Base-by-base conservation (phyloP, 1,284 basidiomycete genomes). In the Tilletia caries region DNA sequence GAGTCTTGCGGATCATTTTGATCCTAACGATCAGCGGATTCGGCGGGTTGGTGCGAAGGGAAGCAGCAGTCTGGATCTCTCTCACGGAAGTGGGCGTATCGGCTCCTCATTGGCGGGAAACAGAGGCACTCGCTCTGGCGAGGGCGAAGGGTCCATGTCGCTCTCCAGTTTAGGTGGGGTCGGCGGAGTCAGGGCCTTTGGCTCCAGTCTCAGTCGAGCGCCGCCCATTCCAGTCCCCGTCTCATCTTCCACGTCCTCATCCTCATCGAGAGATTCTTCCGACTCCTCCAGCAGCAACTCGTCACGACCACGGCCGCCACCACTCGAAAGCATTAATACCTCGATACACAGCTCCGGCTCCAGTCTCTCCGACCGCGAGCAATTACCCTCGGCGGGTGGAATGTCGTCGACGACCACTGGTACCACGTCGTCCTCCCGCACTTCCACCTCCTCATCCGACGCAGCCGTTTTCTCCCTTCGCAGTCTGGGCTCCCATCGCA, bases 391-490 rank as follows among this genome's bases (percentile, higher is more conserved):
- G 48, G 48, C 48, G 18, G 48, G 48, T 8, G 48, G 48, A 20
- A 6, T 50, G 3, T 50, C 48, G 6, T n/a, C 48, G 6, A 25
- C 48, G 13, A 50, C 48, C 20, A 50, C 48, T 20, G 12, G 48
- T 18, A 50, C 48, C 20, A 50, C 48, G 12, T 65, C 73, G 5
- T 75, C 74, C 2, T 75, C 74, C 3, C 70, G 75, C 25, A 70
- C 73, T 33, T 75, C 74, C 29, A 75, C 74, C 12, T 72, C 68
- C 4, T 69, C 75, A 12, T 76, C 73, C 13, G 74, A 73, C 3
- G 75, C 75, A 1, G 77, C 77, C 44, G 74, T 75, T 2, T 77
- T 77, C 66, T 75, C 75, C 13, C 66, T 79, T 20, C 71, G 77
- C 25, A 75, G 73, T 4, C 44, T 79, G 8, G 48, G 48, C 5